Conservation (phyloP, 805 yeast genomes). For the Zygosaccharomyces siamensis region DNA sequence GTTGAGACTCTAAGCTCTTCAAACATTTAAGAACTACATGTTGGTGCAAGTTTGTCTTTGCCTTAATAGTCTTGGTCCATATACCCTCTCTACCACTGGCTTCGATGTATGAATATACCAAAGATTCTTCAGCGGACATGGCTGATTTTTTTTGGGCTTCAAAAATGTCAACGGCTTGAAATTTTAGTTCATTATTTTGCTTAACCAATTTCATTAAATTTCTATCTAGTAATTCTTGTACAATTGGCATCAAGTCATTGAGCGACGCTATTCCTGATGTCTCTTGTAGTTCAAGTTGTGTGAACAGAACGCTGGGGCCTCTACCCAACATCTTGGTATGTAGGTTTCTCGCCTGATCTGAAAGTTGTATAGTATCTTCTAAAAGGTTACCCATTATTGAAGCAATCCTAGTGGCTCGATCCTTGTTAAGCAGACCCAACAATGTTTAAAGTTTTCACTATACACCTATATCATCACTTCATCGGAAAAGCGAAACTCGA, state of each 20-base stretch:
- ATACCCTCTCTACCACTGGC: conserved; percentile 93
- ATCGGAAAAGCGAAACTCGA: conserved; percentile 1
- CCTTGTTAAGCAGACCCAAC: too few relatives aligned
- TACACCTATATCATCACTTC: conserved; percentile 8
- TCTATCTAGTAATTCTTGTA: conserved; percentile 50
- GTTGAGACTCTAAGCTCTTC: conserved; percentile 71
- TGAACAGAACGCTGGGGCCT: conserved; percentile 47
- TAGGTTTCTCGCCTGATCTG: conserved; percentile 49
- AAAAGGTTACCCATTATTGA: conserved; percentile 8
- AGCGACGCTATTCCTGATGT: conserved; percentile 42
- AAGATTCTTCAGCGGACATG: conserved; percentile 83
- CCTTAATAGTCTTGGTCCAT: conserved; percentile 89
- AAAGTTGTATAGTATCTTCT: conserved; percentile 18
- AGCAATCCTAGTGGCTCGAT: neutral
- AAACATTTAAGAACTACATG: conserved; percentile 83
- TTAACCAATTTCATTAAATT: conserved; percentile 66
- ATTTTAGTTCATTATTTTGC: conserved; percentile 60
- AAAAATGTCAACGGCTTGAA: conserved; percentile 64
- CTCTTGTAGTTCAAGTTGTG: conserved; percentile 64
- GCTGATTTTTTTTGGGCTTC: conserved; percentile 75
- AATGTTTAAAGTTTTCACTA: neutral
- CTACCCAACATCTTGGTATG: conserved; percentile 58
- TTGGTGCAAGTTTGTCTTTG: conserved; percentile 83
- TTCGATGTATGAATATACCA: conserved; percentile 86
- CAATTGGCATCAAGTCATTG: conserved; percentile 42